Evolutionary conservation across 2,329 filamentous ascomycete species (phyloP), one percentile per base, ranked within the genome.

Genomic region (Westerdykella aurantiaca): DNA sequence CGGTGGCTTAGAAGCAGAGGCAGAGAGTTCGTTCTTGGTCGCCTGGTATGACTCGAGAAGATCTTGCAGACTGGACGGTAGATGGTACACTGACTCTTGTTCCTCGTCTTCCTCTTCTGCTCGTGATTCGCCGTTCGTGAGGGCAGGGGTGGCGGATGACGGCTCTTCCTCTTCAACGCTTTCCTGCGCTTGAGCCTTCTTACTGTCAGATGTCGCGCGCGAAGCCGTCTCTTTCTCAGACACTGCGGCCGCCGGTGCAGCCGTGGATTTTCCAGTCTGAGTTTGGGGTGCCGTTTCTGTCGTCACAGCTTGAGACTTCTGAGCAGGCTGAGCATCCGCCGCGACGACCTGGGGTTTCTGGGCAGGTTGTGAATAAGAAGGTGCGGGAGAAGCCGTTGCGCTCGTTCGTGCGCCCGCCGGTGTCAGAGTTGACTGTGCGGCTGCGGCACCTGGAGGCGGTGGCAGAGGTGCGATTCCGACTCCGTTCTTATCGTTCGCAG

Each of bases 391-490:
- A 45, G 74, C 72, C 21, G 77, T 82, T 21, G 82, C 76, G 48
- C 76, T 80, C 45, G 69, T 66, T 25, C 73, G 69, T 51, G 74
- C 72, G 72, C 78, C 72, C 41, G 68, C 70, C 47, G 77, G 81
- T 64, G 64, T 55, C 21, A 73, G 61, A 13, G 58, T 50, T 43
- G 69, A 62, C 44, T 69, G 64, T 35, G 75, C 68, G 31, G 53
- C 55, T 40, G 56, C 42, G 23, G 70, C 68, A 42, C 86, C 85
- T 22, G 89, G 89, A 58, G 93, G 93, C 49, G 93, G 91, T 43
- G 93, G 93, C 60, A 97, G 75, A 34, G 93, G 93, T 46, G 91
- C 84, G 61, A 98, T 96, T 21, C 93, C 93, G 23, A 97, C 85
- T 42, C 79, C 79, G 63, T 85, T 91, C 72, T 88, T 90, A 70